Conservation (phyloP, 495 filamentous ascomycete genomes). For the Podospora fimiseda region DNA sequence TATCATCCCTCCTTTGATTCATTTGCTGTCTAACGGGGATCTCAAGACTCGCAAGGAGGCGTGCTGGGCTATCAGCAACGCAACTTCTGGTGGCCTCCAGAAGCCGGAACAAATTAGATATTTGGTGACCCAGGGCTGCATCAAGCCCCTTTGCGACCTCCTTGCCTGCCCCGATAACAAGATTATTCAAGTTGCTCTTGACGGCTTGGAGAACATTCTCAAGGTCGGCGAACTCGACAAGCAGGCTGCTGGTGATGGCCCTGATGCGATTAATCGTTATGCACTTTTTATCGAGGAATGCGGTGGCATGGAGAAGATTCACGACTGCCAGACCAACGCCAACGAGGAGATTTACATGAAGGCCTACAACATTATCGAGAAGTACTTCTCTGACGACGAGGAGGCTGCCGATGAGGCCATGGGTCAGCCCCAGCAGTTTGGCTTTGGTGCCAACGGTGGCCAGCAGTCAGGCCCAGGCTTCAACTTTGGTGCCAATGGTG, state of each 20-base stretch:
- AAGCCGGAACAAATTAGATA: constrained; percentile 99
- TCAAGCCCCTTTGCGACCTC: constrained; percentile 95
- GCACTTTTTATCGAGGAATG: constrained; percentile 98
- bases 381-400: constrained; percentile 99
- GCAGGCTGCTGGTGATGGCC: constrained; percentile 65
- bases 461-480: constrained; percentile 74
- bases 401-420: constrained; percentile 67
- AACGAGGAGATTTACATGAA: constrained; percentile 99
- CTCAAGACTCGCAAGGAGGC: constrained; percentile 99
- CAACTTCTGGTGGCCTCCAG: constrained; percentile 93
- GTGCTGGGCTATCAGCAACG: constrained; percentile 99
- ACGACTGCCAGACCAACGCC: constrained; percentile 99
- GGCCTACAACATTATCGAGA: constrained; percentile 99
- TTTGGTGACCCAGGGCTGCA: constrained; percentile 86
- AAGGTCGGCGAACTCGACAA: constrained; percentile 99
- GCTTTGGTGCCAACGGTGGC: constrained; percentile 70
- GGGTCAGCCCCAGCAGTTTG: constrained; percentile 58
- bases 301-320: constrained; percentile 99
- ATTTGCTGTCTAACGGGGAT: constrained; percentile 90
- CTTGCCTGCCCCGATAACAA: constrained; percentile 98
- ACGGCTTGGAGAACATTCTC: constrained; percentile 97
- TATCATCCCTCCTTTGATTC: constrained; percentile 93
- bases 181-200: constrained; percentile 98
- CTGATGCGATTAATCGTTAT: constrained; percentile 87
- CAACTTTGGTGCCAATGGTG: constrained; percentile 82